Evolutionary conservation across 345 rosid genomes (phyloP).

Genomic region (Hevea brasiliensis): DNA sequence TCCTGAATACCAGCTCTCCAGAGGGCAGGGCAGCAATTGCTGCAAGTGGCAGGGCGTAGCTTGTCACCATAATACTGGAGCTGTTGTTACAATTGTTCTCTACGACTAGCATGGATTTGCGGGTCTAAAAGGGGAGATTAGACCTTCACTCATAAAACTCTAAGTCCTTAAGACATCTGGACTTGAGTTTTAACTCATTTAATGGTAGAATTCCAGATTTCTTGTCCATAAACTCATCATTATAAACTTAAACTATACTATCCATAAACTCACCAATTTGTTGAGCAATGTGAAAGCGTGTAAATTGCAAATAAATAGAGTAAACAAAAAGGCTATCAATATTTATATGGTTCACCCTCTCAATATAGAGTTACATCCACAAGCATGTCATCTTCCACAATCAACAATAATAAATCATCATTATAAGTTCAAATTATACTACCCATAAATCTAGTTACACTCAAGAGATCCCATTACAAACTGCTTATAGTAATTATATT

Average conservation of each 20-base stretch:
- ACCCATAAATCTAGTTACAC: too few relatives aligned
- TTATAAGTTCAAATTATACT: too few relatives aligned
- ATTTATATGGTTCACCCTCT: too few relatives aligned
- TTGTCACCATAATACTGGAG: not conserved
- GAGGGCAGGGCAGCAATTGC: not conserved
- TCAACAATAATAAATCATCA: too few relatives aligned
- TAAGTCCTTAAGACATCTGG: conserved; percentile 31
- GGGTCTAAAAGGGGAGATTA: too few relatives aligned
- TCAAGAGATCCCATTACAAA: too few relatives aligned
- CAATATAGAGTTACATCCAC: too few relatives aligned
- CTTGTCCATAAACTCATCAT: conserved; percentile 33
- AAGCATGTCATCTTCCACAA: too few relatives aligned
- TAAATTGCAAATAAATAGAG: too few relatives aligned
- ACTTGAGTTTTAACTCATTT: conserved; percentile 39
- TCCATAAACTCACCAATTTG: conserved; percentile 41
- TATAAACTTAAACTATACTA: conserved; percentile 30
- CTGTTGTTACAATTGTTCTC: not conserved
- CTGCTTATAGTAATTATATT: too few relatives aligned
- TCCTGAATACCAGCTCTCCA: not conserved
- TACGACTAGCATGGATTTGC: not conserved
- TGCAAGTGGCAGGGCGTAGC: not conserved
- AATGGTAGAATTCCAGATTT: conserved; percentile 32
- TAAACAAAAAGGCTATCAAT: too few relatives aligned
- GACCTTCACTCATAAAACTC: conserved; percentile 12
- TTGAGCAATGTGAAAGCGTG: conserved; percentile 31